phyloP scores from a whole-genome alignment of 441 rosid species.

The Pelargonium myrrhifolium region DNA sequence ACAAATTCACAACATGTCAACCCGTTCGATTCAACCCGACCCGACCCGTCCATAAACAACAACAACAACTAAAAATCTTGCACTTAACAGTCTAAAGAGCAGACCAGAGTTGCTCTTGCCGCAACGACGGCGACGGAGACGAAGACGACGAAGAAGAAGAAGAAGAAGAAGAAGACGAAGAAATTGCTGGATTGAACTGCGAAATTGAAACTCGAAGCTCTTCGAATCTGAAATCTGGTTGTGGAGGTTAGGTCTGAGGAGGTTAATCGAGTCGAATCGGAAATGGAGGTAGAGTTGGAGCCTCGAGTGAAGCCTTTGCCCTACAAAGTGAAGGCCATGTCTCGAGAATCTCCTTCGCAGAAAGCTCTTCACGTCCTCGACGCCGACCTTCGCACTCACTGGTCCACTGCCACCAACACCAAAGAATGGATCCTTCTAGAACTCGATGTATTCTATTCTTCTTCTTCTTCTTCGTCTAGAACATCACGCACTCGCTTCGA shows the following conservation, averaged over 20 bases:
- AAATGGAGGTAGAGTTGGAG: slow-evolving; percentile 72
- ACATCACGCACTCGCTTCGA: too few relatives aligned
- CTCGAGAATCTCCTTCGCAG: slow-evolving; percentile 72
- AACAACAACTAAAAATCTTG: not conserved
- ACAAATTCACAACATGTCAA: too few relatives aligned
- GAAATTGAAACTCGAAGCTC: slow-evolving; percentile 1
- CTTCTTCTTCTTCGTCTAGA: slow-evolving; percentile 5
- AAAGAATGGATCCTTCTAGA: slow-evolving; percentile 87
- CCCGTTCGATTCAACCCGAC: too few relatives aligned
- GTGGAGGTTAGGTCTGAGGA: not conserved
- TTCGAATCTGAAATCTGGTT: not conserved
- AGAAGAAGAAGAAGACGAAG: not conserved
- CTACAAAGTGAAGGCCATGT: slow-evolving; percentile 70
- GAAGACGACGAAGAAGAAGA: not conserved
- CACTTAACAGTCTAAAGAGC: not conserved
- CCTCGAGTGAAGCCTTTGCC: slow-evolving; percentile 58
- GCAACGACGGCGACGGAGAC: not conserved
- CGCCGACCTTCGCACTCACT: slow-evolving; percentile 75
- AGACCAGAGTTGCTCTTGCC: not conserved
- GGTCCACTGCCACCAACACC: slow-evolving; percentile 82
- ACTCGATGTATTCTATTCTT: slow-evolving; percentile 65
- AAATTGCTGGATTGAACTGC: not conserved
- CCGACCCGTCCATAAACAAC: not conserved
- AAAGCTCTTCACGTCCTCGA: slow-evolving; percentile 71
- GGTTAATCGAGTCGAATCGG: not conserved